phyloP scores from a whole-genome alignment of 2,329 filamentous ascomycete genomes.

The Calonectria henricotiae region DNA sequence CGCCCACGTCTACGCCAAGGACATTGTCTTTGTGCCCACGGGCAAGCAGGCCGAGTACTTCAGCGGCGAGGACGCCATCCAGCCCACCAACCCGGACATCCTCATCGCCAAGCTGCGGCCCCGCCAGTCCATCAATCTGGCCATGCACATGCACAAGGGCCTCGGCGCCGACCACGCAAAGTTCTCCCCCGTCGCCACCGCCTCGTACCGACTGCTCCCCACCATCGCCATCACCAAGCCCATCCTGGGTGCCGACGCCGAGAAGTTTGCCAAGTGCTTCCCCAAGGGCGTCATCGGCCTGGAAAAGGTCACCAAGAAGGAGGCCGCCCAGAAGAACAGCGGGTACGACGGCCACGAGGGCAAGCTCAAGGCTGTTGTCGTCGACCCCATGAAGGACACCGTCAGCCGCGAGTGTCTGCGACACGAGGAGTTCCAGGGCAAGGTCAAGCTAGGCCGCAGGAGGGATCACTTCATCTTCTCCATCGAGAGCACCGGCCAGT shows the following conservation, averaged over 20 bases:
- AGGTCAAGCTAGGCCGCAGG: conserved; percentile 92
- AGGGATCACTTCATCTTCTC: conserved; percentile 98
- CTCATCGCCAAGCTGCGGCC: conserved; percentile 95
- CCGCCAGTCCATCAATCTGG: conserved; percentile 87
- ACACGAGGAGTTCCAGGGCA: conserved; percentile 93
- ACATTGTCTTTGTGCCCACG: conserved; percentile 83
- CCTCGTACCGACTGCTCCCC: conserved; percentile 91
- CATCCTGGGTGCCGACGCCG: conserved; percentile 88
- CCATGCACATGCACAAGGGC: conserved; percentile 96
- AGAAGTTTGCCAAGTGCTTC: conserved; percentile 93
- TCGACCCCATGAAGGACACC: conserved; percentile 92
- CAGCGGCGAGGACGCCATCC: conserved; percentile 77
- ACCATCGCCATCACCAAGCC: conserved; percentile 87
- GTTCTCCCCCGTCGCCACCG: conserved; percentile 96
- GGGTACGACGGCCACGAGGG: conserved; percentile 84
- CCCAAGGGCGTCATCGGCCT: conserved; percentile 89
- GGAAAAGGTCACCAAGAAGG: conserved; percentile 78
- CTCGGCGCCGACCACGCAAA: conserved; percentile 96
- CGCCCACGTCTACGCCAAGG: conserved; percentile 85
- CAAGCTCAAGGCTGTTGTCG: conserved; percentile 89
- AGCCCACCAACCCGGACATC: conserved; percentile 90
- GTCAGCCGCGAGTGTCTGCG: conserved; percentile 94
- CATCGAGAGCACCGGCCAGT: conserved; percentile 95
- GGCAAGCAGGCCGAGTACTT: conserved; percentile 83
- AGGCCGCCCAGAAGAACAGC: conserved; percentile 73